Conservation (phyloP, 2,329 filamentous ascomycete species). For the Alternaria brassicae region DNA sequence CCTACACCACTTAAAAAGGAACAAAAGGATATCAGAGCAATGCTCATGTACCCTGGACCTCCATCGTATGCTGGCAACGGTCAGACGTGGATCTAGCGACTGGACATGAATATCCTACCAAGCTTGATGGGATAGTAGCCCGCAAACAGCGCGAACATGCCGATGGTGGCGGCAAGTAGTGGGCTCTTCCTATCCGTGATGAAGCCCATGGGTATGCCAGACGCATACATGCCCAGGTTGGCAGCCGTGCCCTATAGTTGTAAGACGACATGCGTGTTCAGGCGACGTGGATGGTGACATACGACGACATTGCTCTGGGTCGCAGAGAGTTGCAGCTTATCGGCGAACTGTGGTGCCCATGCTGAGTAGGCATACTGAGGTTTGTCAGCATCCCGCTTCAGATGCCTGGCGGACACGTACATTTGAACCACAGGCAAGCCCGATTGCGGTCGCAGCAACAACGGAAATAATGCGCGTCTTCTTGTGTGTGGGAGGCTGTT, state of each 20-base stretch:
- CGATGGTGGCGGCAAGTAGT: constrained; percentile 76
- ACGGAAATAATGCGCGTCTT: constrained; percentile 80
- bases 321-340: constrained; percentile 84
- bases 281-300: constrained; percentile 40
- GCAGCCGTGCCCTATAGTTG: constrained; percentile 64
- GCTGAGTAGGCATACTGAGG: constrained; percentile 94
- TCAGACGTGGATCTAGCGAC: constrained; percentile 32
- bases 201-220: constrained; percentile 87
- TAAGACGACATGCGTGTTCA: constrained; percentile 35
- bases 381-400: constrained; percentile 32
- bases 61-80: constrained; percentile 69
- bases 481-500: constrained; percentile 55
- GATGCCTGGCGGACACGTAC: constrained; percentile 58
- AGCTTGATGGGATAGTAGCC: constrained; percentile 87
- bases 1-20: constrained; percentile 86
- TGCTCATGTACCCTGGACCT: constrained; percentile 65
- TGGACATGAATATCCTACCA: constrained; percentile 46
- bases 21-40: constrained; percentile 75
- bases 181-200: constrained; percentile 85
- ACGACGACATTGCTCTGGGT: constrained; percentile 93
- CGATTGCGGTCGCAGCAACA: constrained; percentile 81
- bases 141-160: constrained; percentile 72
- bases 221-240: constrained; percentile 93
- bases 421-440: constrained; percentile 91
- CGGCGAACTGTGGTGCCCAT: constrained; percentile 95